A percentile compares a stretch with the other conserved stretches of the same genome.
These are phyloP conservation scores for Solanum tacnaense DNA, from an alignment of 257 asterid genomes.

Conservation along the genomic window DNA sequence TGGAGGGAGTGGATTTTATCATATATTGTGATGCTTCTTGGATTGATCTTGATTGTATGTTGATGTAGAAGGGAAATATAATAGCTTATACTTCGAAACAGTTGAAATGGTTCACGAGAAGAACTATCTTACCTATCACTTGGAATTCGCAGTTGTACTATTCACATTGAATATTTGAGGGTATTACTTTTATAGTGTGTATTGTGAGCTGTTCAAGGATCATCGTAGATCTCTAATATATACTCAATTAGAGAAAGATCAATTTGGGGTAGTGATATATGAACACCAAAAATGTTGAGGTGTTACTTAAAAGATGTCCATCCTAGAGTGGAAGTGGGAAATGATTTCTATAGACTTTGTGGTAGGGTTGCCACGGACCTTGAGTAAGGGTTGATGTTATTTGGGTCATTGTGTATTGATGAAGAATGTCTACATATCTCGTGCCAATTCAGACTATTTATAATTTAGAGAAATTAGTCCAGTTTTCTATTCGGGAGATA, in stretches of 20 bases:
- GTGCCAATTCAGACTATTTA: too few species aligned
- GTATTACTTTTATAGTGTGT: too few species aligned
- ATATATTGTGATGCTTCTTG: background rate
- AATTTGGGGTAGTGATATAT: background rate
- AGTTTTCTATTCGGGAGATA: background rate
- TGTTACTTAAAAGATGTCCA: background rate
- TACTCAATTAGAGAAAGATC: background rate
- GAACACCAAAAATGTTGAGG: background rate
- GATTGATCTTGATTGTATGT: background rate
- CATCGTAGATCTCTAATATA: background rate
- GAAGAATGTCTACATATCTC: background rate
- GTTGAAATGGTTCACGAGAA: background rate
- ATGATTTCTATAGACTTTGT: too few species aligned
- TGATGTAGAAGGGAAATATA: background rate
- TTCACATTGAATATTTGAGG: background rate
- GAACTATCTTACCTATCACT: background rate
- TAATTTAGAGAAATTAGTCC: background rate
- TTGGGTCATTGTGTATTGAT: background rate
- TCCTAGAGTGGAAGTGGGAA: background rate
- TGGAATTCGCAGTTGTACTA: too few species aligned
- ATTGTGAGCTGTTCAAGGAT: background rate
- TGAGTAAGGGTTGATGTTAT: background rate
- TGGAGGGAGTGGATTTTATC: background rate
- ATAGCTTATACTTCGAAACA: too few species aligned
- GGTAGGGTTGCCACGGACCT: background rate